Conservation (phyloP, 2,329 filamentous ascomycete species). For the Pyricularia sp. region DNA sequence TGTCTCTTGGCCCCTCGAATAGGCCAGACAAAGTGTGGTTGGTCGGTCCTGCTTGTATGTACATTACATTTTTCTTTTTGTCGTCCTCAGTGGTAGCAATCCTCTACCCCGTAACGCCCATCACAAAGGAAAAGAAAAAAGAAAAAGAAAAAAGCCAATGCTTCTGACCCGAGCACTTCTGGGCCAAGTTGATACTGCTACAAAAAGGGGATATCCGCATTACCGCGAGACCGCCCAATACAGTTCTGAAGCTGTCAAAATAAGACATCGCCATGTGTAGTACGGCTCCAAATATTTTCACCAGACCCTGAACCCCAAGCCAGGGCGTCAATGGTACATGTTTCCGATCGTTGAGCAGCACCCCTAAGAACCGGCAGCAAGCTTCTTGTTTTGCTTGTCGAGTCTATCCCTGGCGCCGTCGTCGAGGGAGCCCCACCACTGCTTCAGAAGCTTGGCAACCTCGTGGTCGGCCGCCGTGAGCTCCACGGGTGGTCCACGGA, state of each 20-base stretch:
- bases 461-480: conserved; percentile 37
- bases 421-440: conserved; percentile 41
- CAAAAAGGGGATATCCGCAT: background rate
- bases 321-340: background rate
- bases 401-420: conserved; percentile 35
- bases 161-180: background rate
- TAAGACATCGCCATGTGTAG: background rate
- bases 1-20: background rate
- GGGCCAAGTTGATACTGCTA: background rate
- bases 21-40: background rate
- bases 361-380: conserved; percentile 8
- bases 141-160: background rate
- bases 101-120: background rate
- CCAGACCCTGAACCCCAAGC: background rate
- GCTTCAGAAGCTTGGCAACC: conserved; percentile 37
- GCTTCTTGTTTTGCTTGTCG: conserved; percentile 34
- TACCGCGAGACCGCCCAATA: background rate
- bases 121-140: background rate
- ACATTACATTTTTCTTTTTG: background rate
- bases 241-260: background rate
- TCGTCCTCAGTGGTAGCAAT: background rate
- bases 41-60: background rate
- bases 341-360: background rate
- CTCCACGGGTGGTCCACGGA: conserved; percentile 52
- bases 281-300: background rate